Evolutionary conservation across 257 asterid genomes (phyloP).

Genomic region (Solanum pimpinellifolium): DNA sequence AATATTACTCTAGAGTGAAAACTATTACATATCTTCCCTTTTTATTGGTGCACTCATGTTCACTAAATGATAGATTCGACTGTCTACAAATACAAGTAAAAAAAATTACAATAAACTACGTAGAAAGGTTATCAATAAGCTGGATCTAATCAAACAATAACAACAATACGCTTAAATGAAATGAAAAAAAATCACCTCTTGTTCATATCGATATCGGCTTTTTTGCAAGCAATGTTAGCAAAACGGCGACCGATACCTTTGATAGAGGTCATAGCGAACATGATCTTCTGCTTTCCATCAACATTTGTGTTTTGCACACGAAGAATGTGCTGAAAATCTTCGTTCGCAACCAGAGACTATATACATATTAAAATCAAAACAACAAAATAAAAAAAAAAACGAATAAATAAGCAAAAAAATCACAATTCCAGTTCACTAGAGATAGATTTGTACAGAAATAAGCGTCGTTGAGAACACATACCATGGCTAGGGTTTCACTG

Average conservation of each 20-base stretch:
- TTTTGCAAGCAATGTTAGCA: slow-evolving; percentile 82
- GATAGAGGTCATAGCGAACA: slow-evolving; percentile 92
- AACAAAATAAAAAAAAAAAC: not conserved
- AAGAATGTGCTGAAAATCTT: slow-evolving; percentile 91
- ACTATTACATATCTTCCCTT: not conserved
- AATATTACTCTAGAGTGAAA: not conserved
- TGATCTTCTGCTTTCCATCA: slow-evolving; percentile 90
- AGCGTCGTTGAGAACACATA: not conserved
- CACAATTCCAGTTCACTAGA: not conserved
- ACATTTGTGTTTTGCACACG: slow-evolving; percentile 94
- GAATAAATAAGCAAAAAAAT: not conserved
- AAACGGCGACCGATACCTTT: slow-evolving; percentile 98
- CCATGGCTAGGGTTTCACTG: slow-evolving; percentile 1
- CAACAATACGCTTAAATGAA: not conserved
- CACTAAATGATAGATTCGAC: not conserved
- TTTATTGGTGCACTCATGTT: not conserved
- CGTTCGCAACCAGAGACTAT: slow-evolving; percentile 49
- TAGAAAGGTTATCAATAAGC: not conserved
- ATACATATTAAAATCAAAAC: not conserved
- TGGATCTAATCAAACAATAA: not conserved
- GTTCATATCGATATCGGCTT: slow-evolving; percentile 92
- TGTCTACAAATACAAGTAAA: not conserved
- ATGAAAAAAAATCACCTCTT: slow-evolving; percentile 35
- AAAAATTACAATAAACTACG: not conserved
- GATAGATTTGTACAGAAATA: no score